Evolutionary conservation across 202 grass and related monocot species (phyloP).

Genomic region (Cymbopogon flexuosus): DNA sequence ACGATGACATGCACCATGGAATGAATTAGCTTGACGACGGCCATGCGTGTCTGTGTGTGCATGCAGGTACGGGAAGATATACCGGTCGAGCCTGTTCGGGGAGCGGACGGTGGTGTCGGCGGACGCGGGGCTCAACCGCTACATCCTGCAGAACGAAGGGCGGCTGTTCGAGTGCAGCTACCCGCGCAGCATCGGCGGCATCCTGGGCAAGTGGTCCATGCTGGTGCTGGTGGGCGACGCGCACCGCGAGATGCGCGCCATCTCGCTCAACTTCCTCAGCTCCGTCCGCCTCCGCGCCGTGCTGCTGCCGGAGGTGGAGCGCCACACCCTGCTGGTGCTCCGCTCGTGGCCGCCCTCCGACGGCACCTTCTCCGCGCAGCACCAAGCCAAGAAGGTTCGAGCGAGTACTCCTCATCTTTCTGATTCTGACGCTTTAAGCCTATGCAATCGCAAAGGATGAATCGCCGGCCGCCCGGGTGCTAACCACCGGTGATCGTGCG

Average conservation of each 20-base stretch:
- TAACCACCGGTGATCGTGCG: too few relatives aligned
- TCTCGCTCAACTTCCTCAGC: conserved; percentile 96
- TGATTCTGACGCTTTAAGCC: too few relatives aligned
- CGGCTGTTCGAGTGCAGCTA: conserved; percentile 91
- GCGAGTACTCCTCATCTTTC: too few relatives aligned
- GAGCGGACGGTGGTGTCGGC: conserved; percentile 90
- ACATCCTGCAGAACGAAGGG: conserved; percentile 93
- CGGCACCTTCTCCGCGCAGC: too few relatives aligned
- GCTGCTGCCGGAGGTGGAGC: too few relatives aligned
- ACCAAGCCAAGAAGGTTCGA: too few relatives aligned
- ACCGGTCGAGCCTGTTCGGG: conserved; percentile 79
- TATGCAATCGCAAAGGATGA: too few relatives aligned
- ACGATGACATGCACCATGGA: not conserved
- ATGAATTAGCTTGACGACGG: not conserved
- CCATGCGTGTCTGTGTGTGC: not conserved
- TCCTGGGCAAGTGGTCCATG: conserved; percentile 97
- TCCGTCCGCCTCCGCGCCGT: conserved; percentile 20
- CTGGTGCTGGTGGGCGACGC: conserved; percentile 78
- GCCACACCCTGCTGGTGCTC: too few relatives aligned
- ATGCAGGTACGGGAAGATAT: conserved; percentile 96
- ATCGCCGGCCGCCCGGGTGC: too few relatives aligned
- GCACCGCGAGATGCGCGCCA: conserved; percentile 82
- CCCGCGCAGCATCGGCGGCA: conserved; percentile 92
- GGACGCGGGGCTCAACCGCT: conserved; percentile 82
- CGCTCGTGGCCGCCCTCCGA: too few relatives aligned